phyloP scores from a whole-genome alignment of 78 protist species.

The Dictyostelium purpureum region DNA sequence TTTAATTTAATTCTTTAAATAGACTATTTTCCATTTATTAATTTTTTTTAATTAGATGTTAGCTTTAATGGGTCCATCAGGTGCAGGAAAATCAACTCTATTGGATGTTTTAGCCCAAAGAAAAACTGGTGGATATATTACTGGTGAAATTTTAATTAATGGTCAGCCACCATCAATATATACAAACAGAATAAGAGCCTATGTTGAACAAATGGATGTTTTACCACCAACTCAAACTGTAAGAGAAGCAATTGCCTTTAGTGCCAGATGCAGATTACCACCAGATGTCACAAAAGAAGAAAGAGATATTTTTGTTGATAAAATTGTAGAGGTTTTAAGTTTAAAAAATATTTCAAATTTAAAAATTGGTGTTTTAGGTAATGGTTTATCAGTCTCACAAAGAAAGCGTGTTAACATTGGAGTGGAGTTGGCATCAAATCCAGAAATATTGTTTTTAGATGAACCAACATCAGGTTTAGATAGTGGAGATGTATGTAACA shows the following conservation, averaged over 20 bases:
- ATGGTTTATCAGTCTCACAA: constrained; percentile 71
- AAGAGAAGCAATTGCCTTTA: constrained; percentile 58
- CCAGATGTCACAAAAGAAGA: constrained; percentile 1
- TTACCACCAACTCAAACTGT: constrained; percentile 80
- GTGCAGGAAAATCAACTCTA: constrained; percentile 75
- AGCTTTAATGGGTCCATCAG: constrained; percentile 80
- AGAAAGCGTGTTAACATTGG: constrained; percentile 77
- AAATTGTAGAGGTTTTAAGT: constrained; percentile 43
- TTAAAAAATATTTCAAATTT: constrained; percentile 20
- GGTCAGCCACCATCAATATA: constrained; percentile 39
- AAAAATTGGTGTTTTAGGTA: constrained; percentile 60
- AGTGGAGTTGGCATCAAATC: constrained; percentile 57
- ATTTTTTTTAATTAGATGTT: neutral
- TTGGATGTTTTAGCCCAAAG: constrained; percentile 58
- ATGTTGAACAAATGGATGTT: constrained; percentile 76
- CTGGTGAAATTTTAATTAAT: constrained; percentile 56
- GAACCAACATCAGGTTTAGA: constrained; percentile 85
- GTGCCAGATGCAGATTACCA: constrained; percentile 56
- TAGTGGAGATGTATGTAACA: constrained; percentile 55
- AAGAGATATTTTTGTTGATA: neutral
- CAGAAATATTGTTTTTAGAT: constrained; percentile 62
- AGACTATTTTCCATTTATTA: neutral
- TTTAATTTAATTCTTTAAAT: neutral
- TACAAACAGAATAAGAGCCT: constrained; percentile 37
- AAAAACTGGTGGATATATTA: constrained; percentile 71